Conservation (phyloP, 805 yeast genomes). For the Lachancea mirantina region DNA sequence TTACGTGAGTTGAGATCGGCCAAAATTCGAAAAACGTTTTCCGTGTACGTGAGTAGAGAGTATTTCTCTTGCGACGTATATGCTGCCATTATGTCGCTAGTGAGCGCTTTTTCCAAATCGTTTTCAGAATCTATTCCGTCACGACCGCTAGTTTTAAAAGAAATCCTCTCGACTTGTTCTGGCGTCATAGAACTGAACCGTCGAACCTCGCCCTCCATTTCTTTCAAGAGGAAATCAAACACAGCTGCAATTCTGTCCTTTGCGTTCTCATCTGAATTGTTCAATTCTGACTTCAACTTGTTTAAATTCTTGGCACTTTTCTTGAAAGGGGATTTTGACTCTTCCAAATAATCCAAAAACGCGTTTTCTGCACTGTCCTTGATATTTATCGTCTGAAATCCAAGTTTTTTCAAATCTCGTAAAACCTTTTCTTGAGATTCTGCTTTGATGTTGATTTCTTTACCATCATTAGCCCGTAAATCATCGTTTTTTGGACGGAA, state of each 20-base stretch:
- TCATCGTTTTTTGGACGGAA: no score
- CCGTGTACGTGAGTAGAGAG: conserved; percentile 13
- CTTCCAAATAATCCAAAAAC: conserved; percentile 20
- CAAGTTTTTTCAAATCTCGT: conserved; percentile 11
- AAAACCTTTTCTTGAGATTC: conserved; percentile 9
- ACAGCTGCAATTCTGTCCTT: conserved; percentile 11
- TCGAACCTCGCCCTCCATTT: conserved; percentile 20
- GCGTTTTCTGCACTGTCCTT: conserved; percentile 12
- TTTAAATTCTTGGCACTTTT: conserved; percentile 19
- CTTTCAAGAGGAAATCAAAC: conserved; percentile 19
- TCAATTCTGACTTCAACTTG: conserved; percentile 6
- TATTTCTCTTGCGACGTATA: conserved; percentile 4
- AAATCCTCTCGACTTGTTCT: conserved; percentile 6
- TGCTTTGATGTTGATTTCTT: conserved; percentile 7
- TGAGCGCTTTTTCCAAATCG: conserved; percentile 6
- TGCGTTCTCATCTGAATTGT: conserved; percentile 4
- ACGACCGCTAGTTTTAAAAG: background rate
- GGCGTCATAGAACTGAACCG: conserved; percentile 14
- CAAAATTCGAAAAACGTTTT: conserved; percentile 17
- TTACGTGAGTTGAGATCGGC: conserved; percentile 14
- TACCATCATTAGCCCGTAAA: no score
- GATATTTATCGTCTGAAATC: conserved; percentile 13
- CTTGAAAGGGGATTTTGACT: conserved; percentile 19
- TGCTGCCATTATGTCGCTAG: conserved; percentile 8
- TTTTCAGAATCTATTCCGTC: conserved; percentile 3